Conservation (phyloP, 1,284 basidiomycete species). For the Ustilago trichophora region DNA sequence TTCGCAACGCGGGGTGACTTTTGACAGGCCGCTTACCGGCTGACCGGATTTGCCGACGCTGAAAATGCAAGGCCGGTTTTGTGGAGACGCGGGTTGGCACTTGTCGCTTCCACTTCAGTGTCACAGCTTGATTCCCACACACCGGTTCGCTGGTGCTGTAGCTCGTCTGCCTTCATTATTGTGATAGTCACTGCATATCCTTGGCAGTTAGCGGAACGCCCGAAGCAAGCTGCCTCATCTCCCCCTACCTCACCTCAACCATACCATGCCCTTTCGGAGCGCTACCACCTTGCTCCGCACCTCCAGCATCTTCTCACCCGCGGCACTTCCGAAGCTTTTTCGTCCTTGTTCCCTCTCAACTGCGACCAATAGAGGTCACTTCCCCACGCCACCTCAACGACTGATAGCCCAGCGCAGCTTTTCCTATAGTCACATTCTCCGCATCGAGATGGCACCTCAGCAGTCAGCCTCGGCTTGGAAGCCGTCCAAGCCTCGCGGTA, state of each 20-base stretch:
- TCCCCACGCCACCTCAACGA: conserved; percentile 13
- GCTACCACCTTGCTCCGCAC: conserved; percentile 15
- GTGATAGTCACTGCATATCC: no score
- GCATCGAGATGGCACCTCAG: conserved; percentile 25
- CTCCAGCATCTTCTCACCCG: background rate
- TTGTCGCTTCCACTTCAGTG: no score
- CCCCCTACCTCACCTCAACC: background rate
- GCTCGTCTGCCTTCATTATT: no score
- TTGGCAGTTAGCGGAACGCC: conserved; percentile 5
- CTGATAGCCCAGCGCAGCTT: background rate
- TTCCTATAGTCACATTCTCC: conserved; percentile 11
- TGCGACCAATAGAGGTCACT: background rate
- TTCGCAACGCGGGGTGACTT: no score
- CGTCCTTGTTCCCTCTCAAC: background rate
- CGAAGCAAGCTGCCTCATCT: background rate
- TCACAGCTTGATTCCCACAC: no score
- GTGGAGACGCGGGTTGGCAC: no score
- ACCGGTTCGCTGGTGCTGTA: no score
- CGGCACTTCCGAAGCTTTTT: conserved; percentile 13
- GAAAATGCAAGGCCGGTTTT: no score
- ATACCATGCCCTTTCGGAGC: conserved; percentile 22
- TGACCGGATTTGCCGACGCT: conserved; percentile 27
- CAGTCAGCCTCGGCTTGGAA: conserved; percentile 26
- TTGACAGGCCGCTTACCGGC: conserved; percentile 13
- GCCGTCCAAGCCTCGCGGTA: conserved; percentile 39